Percentiles rank a stretch among this genome's conserved stretches.
Evolutionary conservation across 2,329 filamentous ascomycete species (phyloP).

Genomic region (Botrytis pseudocinerea): DNA sequence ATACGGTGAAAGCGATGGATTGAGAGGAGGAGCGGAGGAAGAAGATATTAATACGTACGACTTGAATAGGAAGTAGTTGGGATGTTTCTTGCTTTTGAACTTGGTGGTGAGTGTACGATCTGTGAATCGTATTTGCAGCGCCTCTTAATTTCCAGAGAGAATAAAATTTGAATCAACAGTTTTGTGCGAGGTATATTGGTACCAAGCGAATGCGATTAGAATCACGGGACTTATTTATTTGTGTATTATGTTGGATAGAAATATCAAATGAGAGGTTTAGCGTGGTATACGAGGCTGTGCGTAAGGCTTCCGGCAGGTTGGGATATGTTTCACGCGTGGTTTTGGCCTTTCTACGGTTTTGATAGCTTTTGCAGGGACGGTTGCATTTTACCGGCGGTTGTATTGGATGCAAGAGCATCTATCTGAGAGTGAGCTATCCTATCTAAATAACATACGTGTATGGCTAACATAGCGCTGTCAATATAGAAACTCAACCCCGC

Average conservation of each 20-base stretch:
- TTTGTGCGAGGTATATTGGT: no score
- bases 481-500: no score
- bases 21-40: background rate
- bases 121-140: background rate
- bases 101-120: background rate
- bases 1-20: background rate
- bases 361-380: background rate
- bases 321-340: background rate
- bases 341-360: background rate
- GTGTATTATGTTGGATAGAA: background rate
- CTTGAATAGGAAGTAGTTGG: background rate
- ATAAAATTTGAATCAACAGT: background rate
- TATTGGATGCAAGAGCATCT: rapidly evolving
- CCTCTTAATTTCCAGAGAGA: background rate
- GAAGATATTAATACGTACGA: background rate
- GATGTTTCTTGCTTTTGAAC: background rate
- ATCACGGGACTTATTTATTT: background rate
- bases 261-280: background rate
- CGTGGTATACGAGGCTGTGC: background rate
- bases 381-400: no score
- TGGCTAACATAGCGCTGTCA: background rate
- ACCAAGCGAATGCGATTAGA: background rate
- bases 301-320: background rate
- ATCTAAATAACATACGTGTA: background rate
- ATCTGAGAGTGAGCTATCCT: rapidly evolving